phyloP scores from a whole-genome alignment of 768 basidiomycete species.

The Podaxis pistillaris region DNA sequence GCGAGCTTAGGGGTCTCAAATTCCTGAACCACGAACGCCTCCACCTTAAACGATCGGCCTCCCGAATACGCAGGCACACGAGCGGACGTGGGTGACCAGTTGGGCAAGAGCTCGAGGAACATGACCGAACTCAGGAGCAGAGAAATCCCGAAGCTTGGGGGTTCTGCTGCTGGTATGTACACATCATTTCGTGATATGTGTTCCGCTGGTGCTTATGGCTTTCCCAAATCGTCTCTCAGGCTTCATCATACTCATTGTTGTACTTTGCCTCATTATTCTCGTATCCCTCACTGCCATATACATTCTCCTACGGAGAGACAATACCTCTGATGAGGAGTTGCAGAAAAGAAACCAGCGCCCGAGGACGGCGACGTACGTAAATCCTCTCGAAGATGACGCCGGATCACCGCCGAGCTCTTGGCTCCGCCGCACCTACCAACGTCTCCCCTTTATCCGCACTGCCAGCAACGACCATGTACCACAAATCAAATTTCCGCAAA shows the following conservation, averaged over 20 bases:
- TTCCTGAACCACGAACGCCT: neutral
- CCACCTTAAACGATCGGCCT: neutral
- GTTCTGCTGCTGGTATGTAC: constrained; percentile 47
- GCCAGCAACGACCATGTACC: constrained; percentile 2
- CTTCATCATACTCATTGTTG: constrained; percentile 62
- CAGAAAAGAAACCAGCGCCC: neutral
- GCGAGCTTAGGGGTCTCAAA: neutral
- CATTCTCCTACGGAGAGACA: constrained; percentile 53
- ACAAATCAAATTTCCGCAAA: neutral
- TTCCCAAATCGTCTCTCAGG: constrained; percentile 28
- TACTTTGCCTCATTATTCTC: constrained; percentile 53
- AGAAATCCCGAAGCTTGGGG: constrained; percentile 45
- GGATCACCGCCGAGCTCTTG: constrained; percentile 3
- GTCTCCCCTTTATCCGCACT: constrained; percentile 1
- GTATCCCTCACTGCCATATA: constrained; percentile 51
- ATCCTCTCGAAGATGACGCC: constrained; percentile 3
- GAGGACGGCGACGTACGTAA: neutral
- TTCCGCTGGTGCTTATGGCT: neutral
- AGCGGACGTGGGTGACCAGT: constrained; percentile 1
- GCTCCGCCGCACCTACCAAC: constrained; percentile 10
- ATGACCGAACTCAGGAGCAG: constrained; percentile 20
- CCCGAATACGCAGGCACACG: neutral
- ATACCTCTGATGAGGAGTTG: constrained; percentile 35
- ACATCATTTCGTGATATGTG: neutral
- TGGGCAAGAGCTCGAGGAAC: constrained; percentile 6